Evolutionary conservation across 148 eudicot species (phyloP).

Genomic region (Mesembryanthemum crystallinum): DNA sequence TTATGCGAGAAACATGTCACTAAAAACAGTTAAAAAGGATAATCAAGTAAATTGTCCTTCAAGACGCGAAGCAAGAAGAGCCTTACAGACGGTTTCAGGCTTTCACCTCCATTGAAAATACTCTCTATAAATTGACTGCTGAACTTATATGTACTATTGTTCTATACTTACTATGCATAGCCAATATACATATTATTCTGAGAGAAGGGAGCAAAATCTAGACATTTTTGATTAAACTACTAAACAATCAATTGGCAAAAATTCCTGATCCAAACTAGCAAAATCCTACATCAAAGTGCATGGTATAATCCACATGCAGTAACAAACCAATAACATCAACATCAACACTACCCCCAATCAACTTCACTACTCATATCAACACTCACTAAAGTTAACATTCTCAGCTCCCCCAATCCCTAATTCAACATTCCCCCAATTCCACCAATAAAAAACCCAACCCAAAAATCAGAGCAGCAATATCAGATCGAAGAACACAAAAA

Average conservation of each 20-base stretch:
- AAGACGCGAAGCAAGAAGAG: no score
- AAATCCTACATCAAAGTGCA: not conserved
- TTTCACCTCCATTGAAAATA: no score
- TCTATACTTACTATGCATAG: not conserved
- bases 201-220: not conserved
- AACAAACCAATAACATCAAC: not conserved
- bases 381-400: not conserved
- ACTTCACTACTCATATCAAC: slow-evolving; percentile 12
- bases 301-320: not conserved
- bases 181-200: not conserved
- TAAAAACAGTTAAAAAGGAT: no score
- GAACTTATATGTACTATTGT: not conserved
- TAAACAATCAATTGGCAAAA: slow-evolving; percentile 3
- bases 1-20: not conserved
- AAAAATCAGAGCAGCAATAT: not conserved
- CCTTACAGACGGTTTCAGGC: no score
- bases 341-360: not conserved
- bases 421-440: not conserved
- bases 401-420: slow-evolving; percentile 14
- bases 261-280: not conserved
- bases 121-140: no score
- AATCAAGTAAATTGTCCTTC: no score
- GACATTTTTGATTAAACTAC: not conserved
- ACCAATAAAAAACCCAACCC: not conserved
- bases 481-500: slow-evolving; percentile 16